Evolutionary conservation across 164 flowering plant genomes (phyloP).

Genomic region (Umbellularia californica): DNA sequence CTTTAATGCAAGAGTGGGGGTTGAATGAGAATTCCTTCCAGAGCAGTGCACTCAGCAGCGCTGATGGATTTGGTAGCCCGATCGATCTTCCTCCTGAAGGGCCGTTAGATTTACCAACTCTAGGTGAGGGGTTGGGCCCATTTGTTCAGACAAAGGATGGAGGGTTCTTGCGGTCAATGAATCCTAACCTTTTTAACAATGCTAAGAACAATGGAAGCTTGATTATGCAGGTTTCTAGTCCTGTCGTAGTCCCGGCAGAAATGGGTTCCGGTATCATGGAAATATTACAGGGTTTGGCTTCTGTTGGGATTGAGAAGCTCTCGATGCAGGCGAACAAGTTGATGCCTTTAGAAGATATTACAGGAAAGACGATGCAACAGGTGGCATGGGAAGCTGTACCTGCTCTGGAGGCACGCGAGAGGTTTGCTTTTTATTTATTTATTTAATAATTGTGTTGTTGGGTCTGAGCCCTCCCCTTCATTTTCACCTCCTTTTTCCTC

Average conservation of each 20-base stretch:
- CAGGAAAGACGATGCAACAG: conserved; percentile 83
- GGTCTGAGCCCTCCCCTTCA: not conserved
- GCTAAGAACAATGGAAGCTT: conserved; percentile 63
- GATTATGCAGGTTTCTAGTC: conserved; percentile 88
- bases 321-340: conserved; percentile 82
- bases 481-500: not conserved
- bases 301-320: conserved; percentile 87
- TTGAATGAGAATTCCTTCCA: conserved; percentile 74
- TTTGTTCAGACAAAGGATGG: conserved; percentile 74
- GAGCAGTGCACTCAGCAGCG: conserved; percentile 46
- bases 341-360: conserved; percentile 92
- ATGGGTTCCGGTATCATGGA: conserved; percentile 91
- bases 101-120: conserved; percentile 62
- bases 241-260: conserved; percentile 93
- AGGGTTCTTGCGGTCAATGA: conserved; percentile 89
- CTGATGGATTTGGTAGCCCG: conserved; percentile 75
- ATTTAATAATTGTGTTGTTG: not conserved
- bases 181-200: conserved; percentile 57
- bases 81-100: conserved; percentile 49
- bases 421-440: conserved; percentile 38
- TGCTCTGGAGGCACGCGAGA: conserved; percentile 47
- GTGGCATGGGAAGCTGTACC: conserved; percentile 75
- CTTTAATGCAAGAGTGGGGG: conserved; percentile 93
- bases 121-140: conserved; percentile 86
- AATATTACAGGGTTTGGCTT: conserved; percentile 73